Base-by-base conservation (phyloP, 1,284 basidiomycete genomes). In the Pseudozyma tsukubaensis region DNA sequence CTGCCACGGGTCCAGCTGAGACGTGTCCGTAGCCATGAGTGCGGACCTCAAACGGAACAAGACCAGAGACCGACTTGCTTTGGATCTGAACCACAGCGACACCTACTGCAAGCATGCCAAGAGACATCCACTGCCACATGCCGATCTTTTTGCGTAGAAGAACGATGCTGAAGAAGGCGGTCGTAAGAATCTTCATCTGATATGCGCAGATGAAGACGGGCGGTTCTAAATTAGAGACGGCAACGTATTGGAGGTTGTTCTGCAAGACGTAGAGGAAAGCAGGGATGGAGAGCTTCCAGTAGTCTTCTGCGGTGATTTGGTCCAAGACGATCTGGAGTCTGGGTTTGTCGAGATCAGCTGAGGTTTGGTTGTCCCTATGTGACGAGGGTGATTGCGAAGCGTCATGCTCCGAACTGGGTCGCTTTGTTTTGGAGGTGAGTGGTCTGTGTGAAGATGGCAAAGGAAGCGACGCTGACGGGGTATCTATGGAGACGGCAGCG, bases 211-310 rank as follows among this genome's bases (percentile, higher is more conserved):
- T 92, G 86, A 97, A 98, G 18, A 94, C 95, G 13, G 95, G 94
- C 19, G 93, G 94, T 66, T 94, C 92, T 63, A 98, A 88, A 84
- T 97, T 97, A 60, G 92, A 91, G 24, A 92, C 92, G 14, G 95
- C 95, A 64, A 96, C 91, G 85, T 94, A 97, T 85, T 97, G 95
- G 43, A 98, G 88, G 85, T 94, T 94, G 87, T 97, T 97, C 87
- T 98, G 95, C 80, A 73, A 35, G 86, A 86, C 86, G 78, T 98
- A 99, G 76, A 98, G 91, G 63, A 97, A 89, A 11, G 96, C 96
- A 11, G 96, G 96, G 71, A 98, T 94, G 29, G 93, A 94, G 18
- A 98, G 89, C 85, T 97, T 97, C 93, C 94, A 97, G 86, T 93
- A 94, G 86, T 97, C 95, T 3, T 88, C 86, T 88, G 82, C 68